Evolutionary conservation across 768 basidiomycete genomes (phyloP), one percentile per base, ranked within the genome.

Genomic region (Serendipita sp.): DNA sequence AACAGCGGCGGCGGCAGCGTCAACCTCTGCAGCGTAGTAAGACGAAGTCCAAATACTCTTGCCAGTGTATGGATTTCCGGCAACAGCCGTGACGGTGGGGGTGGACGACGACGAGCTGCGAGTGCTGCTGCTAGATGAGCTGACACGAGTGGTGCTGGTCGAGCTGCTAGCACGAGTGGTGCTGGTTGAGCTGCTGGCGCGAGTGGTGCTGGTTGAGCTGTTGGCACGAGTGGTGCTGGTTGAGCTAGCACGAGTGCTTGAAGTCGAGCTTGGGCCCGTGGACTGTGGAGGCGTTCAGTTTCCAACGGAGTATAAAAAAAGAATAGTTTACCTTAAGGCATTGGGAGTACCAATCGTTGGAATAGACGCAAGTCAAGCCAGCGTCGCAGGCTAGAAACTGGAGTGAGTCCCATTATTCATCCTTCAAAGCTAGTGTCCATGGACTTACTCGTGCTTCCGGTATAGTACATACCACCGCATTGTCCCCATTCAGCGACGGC

Each of bases 1-100:
- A 69, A 84, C 82, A 18, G 68, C 63, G 13, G 73, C 74, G 29
- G 78, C 80, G 10, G 81, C 83, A 33, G 79, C 77, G 44, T 62
- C 58, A 63, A 84, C 77, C 71, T 85, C 83, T 62, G 72, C 70
- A 44, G 80, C 78, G 68, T 84, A 85, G 74, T 75, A 80, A 4
- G 82, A 82, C 62, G 76, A 78, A 60, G 82, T 70, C 73, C 77
- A 84, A 63, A 80, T 80, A 63, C 72, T 72, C 68, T 78, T 79
- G 46, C 81, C 81, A 23, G 70, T 71, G 73, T 73, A 84, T 6
- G 83, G 83, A 72, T 82, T 83, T 31, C 76, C 79, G 62, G 70
- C 73, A 1, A 80, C 76, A 18, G 76, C 73, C 34, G 72, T 66
- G 33, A 76, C 75, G 58, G 64, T 60, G 3, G 66, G 27, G 46